Base-by-base conservation (phyloP, 805 yeast genomes). In the Pichia nanzhaoensis region DNA sequence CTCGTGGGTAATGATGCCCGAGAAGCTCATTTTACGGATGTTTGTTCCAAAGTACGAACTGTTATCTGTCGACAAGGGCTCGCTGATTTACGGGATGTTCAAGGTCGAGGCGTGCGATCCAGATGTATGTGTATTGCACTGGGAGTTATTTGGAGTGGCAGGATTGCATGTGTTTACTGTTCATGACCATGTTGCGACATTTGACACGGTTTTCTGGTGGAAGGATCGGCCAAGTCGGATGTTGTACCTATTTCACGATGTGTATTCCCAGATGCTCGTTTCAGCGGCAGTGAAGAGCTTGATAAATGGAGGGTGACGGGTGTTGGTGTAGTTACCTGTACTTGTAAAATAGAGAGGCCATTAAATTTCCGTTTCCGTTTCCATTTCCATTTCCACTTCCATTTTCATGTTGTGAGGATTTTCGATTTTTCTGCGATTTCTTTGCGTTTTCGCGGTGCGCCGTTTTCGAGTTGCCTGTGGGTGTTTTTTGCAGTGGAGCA, bases 151-250 rank as follows among this genome's bases (percentile, higher is more conserved):
- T 21, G 17, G 17, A 5, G 10, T 36, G 39, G 30, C 18, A 19
- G 39, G 39, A 13, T 36, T 36, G n/a, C 39, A 36, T 20, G 14
- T 36, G 10, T 36, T 18, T 36, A 7, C 14, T 5, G n/a, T 5
- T 13, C 14, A 20, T 14, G 39, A 36, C 4, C 9, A 14, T 20
- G 18, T n/a, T 36, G 39, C 39, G 7, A 36, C 16, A 9, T 36
- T 36, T 36, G 30, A 36, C 18, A 36, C 39, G 18, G 19, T 36
- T 19, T 17, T 36, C 6, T 36, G 39, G 39, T 36, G 28, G 14
- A 12, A n/a, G 18, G 18, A 19, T 7, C 5, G 28, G 19, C 24
- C 17, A 18, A 14, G 10, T n/a, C 10, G 16, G 4, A 4, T 24
- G 5, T 17, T 36, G 4, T 17, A 6, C 8, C 5, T 4, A 19